Evolutionary conservation across 2,329 filamentous ascomycete species (phyloP), one percentile per base, ranked within the genome.

Genomic region (Aspergillus sp.): DNA sequence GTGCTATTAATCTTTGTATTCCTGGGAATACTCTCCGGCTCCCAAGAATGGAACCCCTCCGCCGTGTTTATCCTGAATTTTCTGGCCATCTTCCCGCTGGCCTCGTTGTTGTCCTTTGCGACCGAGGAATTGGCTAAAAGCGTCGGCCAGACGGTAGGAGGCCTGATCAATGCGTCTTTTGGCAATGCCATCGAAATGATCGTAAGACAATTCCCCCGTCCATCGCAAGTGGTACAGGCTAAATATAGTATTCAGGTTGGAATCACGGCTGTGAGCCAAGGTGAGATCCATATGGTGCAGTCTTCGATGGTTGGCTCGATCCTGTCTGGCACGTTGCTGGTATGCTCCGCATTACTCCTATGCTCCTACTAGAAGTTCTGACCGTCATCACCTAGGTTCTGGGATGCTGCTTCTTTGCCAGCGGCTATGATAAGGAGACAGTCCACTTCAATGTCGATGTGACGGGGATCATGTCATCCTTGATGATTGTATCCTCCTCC

Each of bases 371-470:
- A 27, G 7, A 27, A 19, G 8, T 3, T 23, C 25, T 48, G 23
- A 21, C 23, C 25, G 8, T 39, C 19, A 54, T 21, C 47, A 4
- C 10, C 32, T 27, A 65, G 64, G 90, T 95, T 58, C 80, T 95
- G 78, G 91, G 90, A 60, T 92, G 90, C 84, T 94, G 88, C 71
- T 95, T 92, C 81, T 92, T 93, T 78, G 88, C 89, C 61, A 91
- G 90, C 58, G 90, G 90, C 2, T 77, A 92, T 66, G 86, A 88
- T 58, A 85, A 91, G 44, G 73, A 83, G 36, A 88, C 92, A 70
- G 91, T 96, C 72, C 86, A 83, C 74, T 96, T 96, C 83, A 96
- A 96, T 80, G 86, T 89, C 49, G 92, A 90, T 0, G 91, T 96
- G 4, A 91, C 91, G 1, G 91, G 94, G 72, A 95, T 91, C 0